Base-by-base conservation (phyloP, 371 early-diverging fungal genomes). In the Mucor racemosus region DNA sequence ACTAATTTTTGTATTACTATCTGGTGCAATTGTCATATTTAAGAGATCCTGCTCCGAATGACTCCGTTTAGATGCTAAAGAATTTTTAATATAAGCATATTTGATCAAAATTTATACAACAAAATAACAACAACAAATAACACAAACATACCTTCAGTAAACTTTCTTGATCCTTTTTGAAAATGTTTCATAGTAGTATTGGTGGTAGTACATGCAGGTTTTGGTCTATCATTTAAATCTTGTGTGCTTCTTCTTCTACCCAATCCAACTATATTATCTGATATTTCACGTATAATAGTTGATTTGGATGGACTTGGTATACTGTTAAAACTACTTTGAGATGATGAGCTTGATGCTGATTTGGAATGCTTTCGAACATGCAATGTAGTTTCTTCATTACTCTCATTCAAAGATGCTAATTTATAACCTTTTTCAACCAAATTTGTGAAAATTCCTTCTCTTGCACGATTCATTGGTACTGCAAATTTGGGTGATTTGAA, bases 401-500 rank as follows among this genome's bases (percentile, higher is more conserved):
- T 59, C 50, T 36, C 48, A n/a, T 56, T 14, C 15, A 35, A n/a
- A 26, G 26, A 26, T 3, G 58, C 13, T 36, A 73, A 11, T 36
- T 75, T 67, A 41, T 54, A 69, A 0, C 73, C 77, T 48, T 73
- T 82, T 19, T 84, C 80, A 0, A 85, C 84, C 44, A 84, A 53
- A 60, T 75, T 79, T 13, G 74, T 72, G 55, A 88, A 67, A 63
- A 86, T 84, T 15, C 86, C 86, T 67, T 84, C 82, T 7, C 89
- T 82, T 21, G 89, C 88, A 56, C 89, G 74, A 48, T 77, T 82
- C 74, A 86, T 86, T 15, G 86, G 86, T 34, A 76, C 70, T 11
- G 82, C 68, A 62, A 89, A 77, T 61, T 86, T 84, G 5, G 92
- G 92, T 42, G 94, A 89, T 69, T 90, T 90, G 68, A 88, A 86